phyloP scores from a whole-genome alignment of 1,139 yeast genomes.

The Suhomyces bokatorum region DNA sequence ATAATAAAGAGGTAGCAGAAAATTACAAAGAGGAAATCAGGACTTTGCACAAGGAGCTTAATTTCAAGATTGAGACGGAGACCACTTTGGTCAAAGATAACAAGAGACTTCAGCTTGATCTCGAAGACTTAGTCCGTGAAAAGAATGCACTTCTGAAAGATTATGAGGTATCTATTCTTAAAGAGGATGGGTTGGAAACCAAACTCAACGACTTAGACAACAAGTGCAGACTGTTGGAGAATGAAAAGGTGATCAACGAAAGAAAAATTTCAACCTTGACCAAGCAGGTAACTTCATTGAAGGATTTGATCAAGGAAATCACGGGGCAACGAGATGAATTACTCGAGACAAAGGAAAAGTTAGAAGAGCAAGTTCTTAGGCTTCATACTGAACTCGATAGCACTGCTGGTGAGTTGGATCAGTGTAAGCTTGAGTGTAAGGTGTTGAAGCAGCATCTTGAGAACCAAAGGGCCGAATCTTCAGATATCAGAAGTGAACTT shows the following conservation, averaged over 20 bases:
- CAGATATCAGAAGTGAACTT: conserved; percentile 36
- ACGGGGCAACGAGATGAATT: conserved; percentile 52
- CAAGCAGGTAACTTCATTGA: conserved; percentile 53
- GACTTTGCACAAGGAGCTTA: conserved; percentile 56
- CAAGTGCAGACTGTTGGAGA: conserved; percentile 49
- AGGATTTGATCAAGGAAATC: conserved; percentile 53
- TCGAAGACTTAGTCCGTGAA: conserved; percentile 54
- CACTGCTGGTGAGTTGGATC: conserved; percentile 36
- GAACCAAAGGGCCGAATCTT: conserved; percentile 34
- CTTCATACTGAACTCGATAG: conserved; percentile 48
- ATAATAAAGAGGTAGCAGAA: conserved; percentile 43
- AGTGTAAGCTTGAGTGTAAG: conserved; percentile 31
- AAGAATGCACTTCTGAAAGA: conserved; percentile 54
- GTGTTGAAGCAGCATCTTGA: conserved; percentile 41
- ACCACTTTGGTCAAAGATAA: conserved; percentile 65
- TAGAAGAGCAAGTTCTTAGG: conserved; percentile 48
- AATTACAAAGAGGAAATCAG: conserved; percentile 59
- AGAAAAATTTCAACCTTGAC: conserved; percentile 48
- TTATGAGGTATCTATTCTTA: conserved; percentile 49
- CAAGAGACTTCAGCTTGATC: conserved; percentile 59
- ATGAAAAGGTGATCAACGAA: conserved; percentile 45
- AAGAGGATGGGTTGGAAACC: conserved; percentile 51
- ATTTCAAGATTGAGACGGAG: conserved; percentile 59
- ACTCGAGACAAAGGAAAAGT: conserved; percentile 43
- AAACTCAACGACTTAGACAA: conserved; percentile 45